Conservation (phyloP, 78 protist species). For the Pigoraptor vietnamica region DNA sequence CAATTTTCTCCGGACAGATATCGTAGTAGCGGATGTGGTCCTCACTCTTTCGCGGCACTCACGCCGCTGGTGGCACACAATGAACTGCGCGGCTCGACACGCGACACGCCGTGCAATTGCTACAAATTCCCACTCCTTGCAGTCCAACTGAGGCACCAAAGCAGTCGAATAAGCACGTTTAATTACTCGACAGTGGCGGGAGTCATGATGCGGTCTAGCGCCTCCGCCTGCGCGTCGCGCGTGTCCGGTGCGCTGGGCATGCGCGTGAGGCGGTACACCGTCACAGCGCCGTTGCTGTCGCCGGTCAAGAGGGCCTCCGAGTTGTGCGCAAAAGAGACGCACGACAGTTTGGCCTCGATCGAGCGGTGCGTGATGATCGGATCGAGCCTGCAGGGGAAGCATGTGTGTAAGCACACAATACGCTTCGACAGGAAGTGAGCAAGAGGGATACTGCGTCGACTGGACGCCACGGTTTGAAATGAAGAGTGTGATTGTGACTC, state of each 20-base stretch:
- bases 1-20: no score
- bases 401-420: neutral
- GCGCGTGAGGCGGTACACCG: neutral
- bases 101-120: no score
- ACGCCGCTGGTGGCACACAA: no score
- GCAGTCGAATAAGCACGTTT: no score
- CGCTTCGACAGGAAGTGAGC: no score
- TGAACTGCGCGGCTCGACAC: no score
- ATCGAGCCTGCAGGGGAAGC: neutral
- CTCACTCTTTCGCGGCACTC: no score
- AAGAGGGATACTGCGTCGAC: no score
- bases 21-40: no score
- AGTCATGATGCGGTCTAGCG: neutral
- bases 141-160: no score
- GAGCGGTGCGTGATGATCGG: neutral
- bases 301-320: neutral
- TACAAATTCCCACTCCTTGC: no score
- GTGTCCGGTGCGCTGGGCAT: neutral
- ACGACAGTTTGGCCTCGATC: neutral
- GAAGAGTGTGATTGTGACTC: neutral
- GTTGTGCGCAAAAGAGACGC: neutral
- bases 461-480: neutral
- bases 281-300: neutral
- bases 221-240: neutral
- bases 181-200: neutral